phyloP scores from a whole-genome alignment of 352 stramenopile species.

The Globisporangium yorkense region DNA sequence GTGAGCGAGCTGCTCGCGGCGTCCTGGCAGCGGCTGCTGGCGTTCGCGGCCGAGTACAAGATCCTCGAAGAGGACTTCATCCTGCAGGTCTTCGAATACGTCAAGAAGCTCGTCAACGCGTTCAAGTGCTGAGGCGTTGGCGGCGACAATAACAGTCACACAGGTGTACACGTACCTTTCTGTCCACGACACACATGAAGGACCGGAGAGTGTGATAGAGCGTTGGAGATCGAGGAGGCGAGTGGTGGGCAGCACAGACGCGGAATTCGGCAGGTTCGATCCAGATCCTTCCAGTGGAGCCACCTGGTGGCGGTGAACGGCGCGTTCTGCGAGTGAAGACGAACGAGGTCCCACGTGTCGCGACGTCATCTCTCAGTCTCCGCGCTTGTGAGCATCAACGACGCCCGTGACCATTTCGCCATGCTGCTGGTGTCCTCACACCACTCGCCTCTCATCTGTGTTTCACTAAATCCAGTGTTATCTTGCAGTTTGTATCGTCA shows the following conservation, averaged over 20 bases:
- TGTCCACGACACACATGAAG: too few species aligned
- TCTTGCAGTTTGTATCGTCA: neutral
- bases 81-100: constrained; percentile 47
- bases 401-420: neutral
- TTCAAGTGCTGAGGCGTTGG: constrained; percentile 14
- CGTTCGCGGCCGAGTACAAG: constrained; percentile 54
- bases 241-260: neutral
- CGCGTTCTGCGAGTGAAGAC: too few species aligned
- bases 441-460: too few species aligned
- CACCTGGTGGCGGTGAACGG: neutral
- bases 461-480: neutral
- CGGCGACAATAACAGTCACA: too few species aligned
- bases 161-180: too few species aligned
- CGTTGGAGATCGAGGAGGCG: too few species aligned
- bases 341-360: too few species aligned
- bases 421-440: neutral
- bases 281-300: neutral
- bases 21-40: constrained; percentile 56
- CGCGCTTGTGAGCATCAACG: too few species aligned
- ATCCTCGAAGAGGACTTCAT: constrained; percentile 56
- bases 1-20: constrained; percentile 45
- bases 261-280: neutral
- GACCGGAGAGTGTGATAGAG: too few species aligned
- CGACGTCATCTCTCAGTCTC: too few species aligned
- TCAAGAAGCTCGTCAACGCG: constrained; percentile 32